Percentiles rank a stretch among this genome's conserved stretches.
Evolutionary conservation across 371 early-diverging fungal genomes (phyloP).

Genomic region (Mortierella sp.): DNA sequence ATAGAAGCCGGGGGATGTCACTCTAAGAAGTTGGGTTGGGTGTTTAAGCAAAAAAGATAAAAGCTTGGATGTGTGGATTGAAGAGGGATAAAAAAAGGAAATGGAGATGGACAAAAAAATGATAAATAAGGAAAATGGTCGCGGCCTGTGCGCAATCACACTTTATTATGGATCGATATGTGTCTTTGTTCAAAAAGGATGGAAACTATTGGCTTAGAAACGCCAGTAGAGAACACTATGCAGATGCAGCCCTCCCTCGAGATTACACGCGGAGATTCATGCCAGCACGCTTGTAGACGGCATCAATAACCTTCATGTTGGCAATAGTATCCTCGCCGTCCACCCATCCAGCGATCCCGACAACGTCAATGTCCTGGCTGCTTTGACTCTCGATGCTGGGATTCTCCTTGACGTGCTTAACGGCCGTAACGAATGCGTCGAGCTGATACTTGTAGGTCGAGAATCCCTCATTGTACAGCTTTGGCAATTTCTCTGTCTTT

Average conservation of each 20-base stretch:
- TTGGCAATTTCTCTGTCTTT: conserved; percentile 35
- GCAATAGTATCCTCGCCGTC: conserved; percentile 49
- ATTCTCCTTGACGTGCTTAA: conserved; percentile 32
- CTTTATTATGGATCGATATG: no score
- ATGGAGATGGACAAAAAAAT: not conserved
- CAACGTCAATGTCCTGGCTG: no score
- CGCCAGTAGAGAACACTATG: not conserved
- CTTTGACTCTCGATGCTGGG: conserved; percentile 9
- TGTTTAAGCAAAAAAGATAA: not conserved
- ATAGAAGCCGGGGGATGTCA: conserved; percentile 13
- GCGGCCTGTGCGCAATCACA: no score
- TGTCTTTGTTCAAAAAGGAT: not conserved
- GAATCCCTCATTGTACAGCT: conserved; percentile 49
- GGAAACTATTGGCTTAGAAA: not conserved
- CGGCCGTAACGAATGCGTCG: conserved; percentile 53
- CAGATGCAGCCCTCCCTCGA: no score
- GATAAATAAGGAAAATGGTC: not conserved
- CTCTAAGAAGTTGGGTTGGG: no score
- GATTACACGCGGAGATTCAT: conserved; percentile 37
- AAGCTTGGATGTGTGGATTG: no score
- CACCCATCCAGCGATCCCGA: conserved; percentile 58
- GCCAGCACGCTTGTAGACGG: conserved; percentile 47
- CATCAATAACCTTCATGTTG: conserved; percentile 59
- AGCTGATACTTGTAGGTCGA: conserved; percentile 59
- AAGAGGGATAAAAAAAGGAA: not conserved